These are phyloP conservation scores for Rosa hybrid DNA, from an alignment of 331 rosid genomes.

Conservation along the genomic window DNA sequence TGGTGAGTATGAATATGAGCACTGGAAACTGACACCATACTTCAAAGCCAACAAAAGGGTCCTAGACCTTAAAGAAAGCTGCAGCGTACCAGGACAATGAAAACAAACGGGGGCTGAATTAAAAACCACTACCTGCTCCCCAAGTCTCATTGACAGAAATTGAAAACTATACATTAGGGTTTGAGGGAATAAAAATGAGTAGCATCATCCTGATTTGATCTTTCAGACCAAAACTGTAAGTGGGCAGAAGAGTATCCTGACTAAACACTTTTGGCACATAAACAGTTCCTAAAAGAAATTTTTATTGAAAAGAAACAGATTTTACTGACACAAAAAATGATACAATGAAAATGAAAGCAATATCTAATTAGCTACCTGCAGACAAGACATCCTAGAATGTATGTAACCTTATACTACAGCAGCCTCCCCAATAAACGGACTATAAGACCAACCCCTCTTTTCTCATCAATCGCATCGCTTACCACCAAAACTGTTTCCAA, in stretches of 20 bases:
- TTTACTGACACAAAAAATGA: background rate
- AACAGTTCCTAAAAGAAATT: background rate
- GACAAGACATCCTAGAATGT: background rate
- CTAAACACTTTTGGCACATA: background rate
- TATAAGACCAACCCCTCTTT: background rate
- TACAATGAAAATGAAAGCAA: background rate
- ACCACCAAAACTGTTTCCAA: too few relatives aligned
- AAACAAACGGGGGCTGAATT: background rate
- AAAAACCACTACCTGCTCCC: background rate
- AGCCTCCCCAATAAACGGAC: background rate
- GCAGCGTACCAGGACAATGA: background rate
- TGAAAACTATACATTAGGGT: background rate
- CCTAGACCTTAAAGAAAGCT: background rate
- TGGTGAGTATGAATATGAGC: background rate
- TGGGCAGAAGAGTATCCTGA: background rate
- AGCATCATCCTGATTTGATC: background rate
- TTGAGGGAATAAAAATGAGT: background rate
- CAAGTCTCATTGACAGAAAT: background rate
- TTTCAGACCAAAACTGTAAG: background rate
- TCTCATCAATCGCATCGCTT: background rate
- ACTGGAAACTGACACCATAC: background rate
- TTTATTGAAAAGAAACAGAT: too few relatives aligned
- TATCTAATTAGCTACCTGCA: too few relatives aligned
- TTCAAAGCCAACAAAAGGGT: background rate
- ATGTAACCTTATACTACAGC: too few relatives aligned